Conservation (phyloP, 345 rosid genomes). For the Trapa incisa region DNA sequence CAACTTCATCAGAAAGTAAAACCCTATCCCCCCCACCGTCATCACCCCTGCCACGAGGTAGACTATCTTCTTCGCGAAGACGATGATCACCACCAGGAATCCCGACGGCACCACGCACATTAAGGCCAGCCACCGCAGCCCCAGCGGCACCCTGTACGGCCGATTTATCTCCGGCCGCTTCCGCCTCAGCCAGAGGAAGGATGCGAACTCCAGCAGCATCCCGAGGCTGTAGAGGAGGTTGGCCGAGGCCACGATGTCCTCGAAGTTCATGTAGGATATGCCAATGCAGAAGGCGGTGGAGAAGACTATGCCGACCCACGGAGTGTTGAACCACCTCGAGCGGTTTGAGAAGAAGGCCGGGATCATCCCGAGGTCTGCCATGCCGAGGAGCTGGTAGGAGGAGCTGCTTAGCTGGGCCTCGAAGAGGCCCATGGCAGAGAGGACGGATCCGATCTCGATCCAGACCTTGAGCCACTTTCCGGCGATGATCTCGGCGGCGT, state of each 20-base stretch:
- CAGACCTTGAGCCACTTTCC: conserved; percentile 60
- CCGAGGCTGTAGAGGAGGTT: conserved; percentile 69
- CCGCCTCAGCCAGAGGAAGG: conserved; percentile 52
- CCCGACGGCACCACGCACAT: conserved; percentile 56
- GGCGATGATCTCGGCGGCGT: conserved; percentile 39
- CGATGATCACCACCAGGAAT: conserved; percentile 42
- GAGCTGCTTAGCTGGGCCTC: conserved; percentile 59
- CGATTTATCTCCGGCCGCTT: conserved; percentile 40
- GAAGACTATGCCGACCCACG: conserved; percentile 61
- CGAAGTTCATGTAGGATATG: conserved; percentile 40
- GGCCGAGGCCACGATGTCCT: conserved; percentile 45
- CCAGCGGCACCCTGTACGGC: conserved; percentile 52
- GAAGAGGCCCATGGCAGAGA: conserved; percentile 34
- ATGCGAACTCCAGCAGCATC: conserved; percentile 60
- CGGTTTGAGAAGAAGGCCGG: conserved; percentile 38
- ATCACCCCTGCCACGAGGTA: conserved; percentile 44
- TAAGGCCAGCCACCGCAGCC: conserved; percentile 29
- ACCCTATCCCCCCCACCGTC: conserved; percentile 52
- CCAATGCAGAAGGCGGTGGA: conserved; percentile 38
- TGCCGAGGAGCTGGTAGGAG: conserved; percentile 58
- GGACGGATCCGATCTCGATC: conserved; percentile 49
- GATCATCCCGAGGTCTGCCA: conserved; percentile 59
- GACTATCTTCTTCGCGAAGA: conserved; percentile 44
- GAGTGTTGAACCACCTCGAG: conserved; percentile 60
- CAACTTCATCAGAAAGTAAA: conserved; percentile 41